phyloP scores from a whole-genome alignment of 352 stramenopile genomes.

The Phytophthora cryptogea region DNA sequence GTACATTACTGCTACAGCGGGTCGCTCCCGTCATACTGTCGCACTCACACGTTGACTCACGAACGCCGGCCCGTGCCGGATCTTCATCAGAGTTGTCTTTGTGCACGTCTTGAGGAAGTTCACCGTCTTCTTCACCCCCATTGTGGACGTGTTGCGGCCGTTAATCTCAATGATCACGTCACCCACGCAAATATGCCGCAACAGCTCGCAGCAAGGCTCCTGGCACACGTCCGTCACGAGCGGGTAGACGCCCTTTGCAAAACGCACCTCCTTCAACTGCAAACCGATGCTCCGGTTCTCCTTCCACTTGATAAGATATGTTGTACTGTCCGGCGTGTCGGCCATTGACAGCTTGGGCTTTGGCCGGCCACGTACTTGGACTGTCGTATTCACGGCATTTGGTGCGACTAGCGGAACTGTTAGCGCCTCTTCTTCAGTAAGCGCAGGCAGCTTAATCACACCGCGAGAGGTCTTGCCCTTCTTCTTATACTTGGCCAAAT shows the following conservation, averaged over 20 bases:
- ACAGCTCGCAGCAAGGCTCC: conserved; percentile 78
- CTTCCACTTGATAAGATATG: conserved; percentile 90
- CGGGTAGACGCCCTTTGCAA: conserved; percentile 79
- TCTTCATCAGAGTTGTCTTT: conserved; percentile 88
- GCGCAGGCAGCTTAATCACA: conserved; percentile 63
- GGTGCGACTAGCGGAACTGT: conserved; percentile 82
- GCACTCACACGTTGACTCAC: conserved; percentile 78
- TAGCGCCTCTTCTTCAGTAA: conserved; percentile 61
- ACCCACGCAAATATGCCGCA: conserved; percentile 84
- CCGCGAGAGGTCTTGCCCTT: conserved; percentile 71
- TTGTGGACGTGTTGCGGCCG: conserved; percentile 85
- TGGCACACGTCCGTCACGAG: conserved; percentile 85
- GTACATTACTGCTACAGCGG: conserved; percentile 45
- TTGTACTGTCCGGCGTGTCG: conserved; percentile 81
- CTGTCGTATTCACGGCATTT: conserved; percentile 82
- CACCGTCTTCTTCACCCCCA: conserved; percentile 91
- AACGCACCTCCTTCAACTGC: conserved; percentile 81
- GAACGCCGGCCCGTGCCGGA: conserved; percentile 79
- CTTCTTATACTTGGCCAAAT: conserved; percentile 78
- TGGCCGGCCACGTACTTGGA: conserved; percentile 78
- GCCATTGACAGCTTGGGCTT: conserved; percentile 80
- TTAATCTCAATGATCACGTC: conserved; percentile 91
- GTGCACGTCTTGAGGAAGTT: conserved; percentile 85
- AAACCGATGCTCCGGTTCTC: conserved; percentile 86
- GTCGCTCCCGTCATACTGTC: conserved; percentile 45